Evolutionary conservation across 352 stramenopile genomes (phyloP), one percentile per base, ranked within the genome.

Genomic region (Phytophthora sp.): DNA sequence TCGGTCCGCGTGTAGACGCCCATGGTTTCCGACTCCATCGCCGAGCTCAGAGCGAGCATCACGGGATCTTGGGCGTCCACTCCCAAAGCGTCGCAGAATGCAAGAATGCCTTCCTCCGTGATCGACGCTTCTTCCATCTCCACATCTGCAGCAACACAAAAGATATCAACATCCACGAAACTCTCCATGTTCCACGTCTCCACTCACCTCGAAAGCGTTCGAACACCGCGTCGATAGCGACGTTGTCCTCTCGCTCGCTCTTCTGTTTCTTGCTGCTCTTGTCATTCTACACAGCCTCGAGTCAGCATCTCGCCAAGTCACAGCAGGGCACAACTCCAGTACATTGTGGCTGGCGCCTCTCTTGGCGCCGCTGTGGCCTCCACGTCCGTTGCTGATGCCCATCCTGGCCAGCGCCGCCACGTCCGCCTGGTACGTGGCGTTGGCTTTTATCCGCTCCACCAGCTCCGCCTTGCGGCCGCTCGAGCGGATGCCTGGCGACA

Each of bases 31-130:
- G 88, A 81, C 3, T 90, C 77, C 88, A 96, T 96, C 38, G 67
- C 70, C 52, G 70, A 96, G 58, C 84, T 92, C 23, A 96, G 68
- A 21, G 82, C 87, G 38, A 96, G 58, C 54, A 92, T 86, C 46
- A 94, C 84, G 0, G 85, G 84, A 38, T 96, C 86, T 54, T 96
- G 81, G 2, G 88, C 31, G 39, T 94, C 86, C 23, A 95, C 71
- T 3, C 69, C 83, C 15, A 96, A 57, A 26, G 84, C 70, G 13
- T 88, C 71, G 69, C 88, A 96, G 24, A 96, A 69, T 3, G 57
- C 46, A 21, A 92, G 30, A 57, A 96, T 94, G 23, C 88, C 88
- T 26, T 94, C 84, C 55, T 96, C 88, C 17, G 84, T 92, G 30
- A 95, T 95, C 21, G 60, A 62, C 7, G 83, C 79, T 48, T 95